A percentile compares a stretch with the other conserved stretches of the same genome.
Conservation (phyloP, 176 grass and related monocot genomes). For the Oryza officinalis region DNA sequence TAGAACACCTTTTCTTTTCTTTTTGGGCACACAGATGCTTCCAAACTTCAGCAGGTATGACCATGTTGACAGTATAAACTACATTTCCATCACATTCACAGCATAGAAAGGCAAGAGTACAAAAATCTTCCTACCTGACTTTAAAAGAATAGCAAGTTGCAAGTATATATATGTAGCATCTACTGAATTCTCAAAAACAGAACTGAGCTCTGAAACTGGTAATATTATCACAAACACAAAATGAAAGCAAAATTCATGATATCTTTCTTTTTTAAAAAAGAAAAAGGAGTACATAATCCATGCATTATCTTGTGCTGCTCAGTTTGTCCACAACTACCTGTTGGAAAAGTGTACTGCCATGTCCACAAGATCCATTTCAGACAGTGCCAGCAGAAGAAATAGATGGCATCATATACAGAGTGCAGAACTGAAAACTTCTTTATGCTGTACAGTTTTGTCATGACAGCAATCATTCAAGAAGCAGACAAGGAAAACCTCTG, state of each 20-base stretch:
- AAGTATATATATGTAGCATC: background rate
- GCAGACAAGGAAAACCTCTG: constrained; percentile 7
- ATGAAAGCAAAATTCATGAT: background rate
- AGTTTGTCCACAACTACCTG: constrained; percentile 30
- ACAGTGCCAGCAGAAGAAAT: constrained; percentile 33
- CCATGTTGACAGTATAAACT: background rate
- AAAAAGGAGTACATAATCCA: background rate
- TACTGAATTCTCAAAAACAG: background rate
- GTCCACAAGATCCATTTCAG: constrained; percentile 14
- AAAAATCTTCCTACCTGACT: background rate
- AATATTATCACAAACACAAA: background rate
- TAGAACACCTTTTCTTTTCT: background rate
- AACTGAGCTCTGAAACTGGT: background rate
- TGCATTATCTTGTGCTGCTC: constrained; percentile 34
- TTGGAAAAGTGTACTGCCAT: constrained; percentile 6
- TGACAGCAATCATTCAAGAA: constrained; percentile 22
- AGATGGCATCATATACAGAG: background rate
- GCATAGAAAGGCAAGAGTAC: background rate
- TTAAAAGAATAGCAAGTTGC: background rate
- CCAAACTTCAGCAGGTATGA: background rate
- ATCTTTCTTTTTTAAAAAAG: background rate
- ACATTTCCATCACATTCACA: background rate
- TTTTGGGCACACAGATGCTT: constrained; percentile 25
- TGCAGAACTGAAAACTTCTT: constrained; percentile 18
- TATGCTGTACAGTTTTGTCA: constrained; percentile 27